These are phyloP conservation scores for Amanita pseudoporphyria DNA, from an alignment of 768 basidiomycete genomes.

Conservation along the genomic window DNA sequence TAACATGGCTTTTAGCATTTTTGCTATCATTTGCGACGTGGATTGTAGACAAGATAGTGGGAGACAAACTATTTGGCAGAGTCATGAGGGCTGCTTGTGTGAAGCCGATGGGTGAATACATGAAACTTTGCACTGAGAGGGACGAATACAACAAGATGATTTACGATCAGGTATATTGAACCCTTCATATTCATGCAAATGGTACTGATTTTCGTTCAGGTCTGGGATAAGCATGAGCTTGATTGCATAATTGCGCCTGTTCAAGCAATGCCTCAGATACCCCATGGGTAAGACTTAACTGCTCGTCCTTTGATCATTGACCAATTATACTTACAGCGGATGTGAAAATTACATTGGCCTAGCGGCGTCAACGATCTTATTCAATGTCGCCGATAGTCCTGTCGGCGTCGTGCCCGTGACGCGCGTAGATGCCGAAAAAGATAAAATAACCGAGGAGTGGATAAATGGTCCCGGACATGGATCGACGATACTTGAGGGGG, in stretches of 20 bases:
- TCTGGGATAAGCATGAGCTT: constrained; percentile 60
- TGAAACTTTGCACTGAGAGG: constrained; percentile 30
- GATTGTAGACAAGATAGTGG: constrained; percentile 28
- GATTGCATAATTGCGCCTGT: constrained; percentile 74
- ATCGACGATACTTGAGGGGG: constrained; percentile 49
- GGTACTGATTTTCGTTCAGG: constrained; percentile 28
- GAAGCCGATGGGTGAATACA: constrained; percentile 43
- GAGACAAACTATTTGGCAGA: constrained; percentile 38
- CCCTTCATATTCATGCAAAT: constrained; percentile 8
- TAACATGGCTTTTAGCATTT: constrained; percentile 20
- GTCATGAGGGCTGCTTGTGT: constrained; percentile 27
- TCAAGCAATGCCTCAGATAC: constrained; percentile 62
- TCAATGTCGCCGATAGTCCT: constrained; percentile 69
- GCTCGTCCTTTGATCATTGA: constrained; percentile 4
- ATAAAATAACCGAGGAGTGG: constrained; percentile 57
- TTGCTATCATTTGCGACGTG: constrained; percentile 36
- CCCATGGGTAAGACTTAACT: constrained; percentile 41
- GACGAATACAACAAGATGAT: constrained; percentile 38
- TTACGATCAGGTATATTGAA: constrained; percentile 41
- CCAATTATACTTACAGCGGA: constrained; percentile 24
- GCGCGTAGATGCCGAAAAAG: constrained; percentile 54
- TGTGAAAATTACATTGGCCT: constrained; percentile 42
- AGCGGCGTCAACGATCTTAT: constrained; percentile 51
- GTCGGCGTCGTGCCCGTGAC: constrained; percentile 75
- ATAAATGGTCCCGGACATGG: constrained; percentile 37